Evolutionary conservation across 768 basidiomycete species (phyloP).

Genomic region (Naganishia kalamii): DNA sequence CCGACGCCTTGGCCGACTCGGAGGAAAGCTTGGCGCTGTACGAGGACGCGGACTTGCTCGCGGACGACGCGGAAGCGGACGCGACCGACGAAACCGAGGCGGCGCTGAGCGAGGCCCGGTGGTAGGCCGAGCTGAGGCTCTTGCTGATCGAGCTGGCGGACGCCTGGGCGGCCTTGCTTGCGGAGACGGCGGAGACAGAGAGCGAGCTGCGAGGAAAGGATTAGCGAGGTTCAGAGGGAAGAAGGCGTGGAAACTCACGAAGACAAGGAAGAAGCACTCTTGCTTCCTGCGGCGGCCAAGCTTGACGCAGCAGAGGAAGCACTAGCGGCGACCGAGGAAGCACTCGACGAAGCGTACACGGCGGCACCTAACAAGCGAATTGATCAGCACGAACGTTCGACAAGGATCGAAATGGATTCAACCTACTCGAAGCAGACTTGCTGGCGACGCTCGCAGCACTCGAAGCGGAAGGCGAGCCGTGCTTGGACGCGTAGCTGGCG

Average conservation of each 20-base stretch:
- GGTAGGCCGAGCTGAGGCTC: constrained; percentile 21
- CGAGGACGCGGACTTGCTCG: constrained; percentile 27
- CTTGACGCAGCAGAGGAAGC: constrained; percentile 39
- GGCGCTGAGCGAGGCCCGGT: constrained; percentile 34
- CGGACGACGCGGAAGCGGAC: constrained; percentile 28
- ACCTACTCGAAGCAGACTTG: constrained; percentile 28
- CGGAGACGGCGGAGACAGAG: constrained; percentile 36
- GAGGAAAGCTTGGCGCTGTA: constrained; percentile 39
- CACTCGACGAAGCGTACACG: constrained; percentile 25
- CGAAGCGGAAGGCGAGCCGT: constrained; percentile 32
- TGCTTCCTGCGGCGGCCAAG: not conserved
- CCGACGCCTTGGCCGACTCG: constrained; percentile 37
- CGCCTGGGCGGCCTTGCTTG: constrained; percentile 30
- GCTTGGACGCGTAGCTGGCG: constrained; percentile 39
- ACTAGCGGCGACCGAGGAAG: constrained; percentile 29
- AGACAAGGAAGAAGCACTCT: constrained; percentile 35
- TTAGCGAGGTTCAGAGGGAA: not conserved
- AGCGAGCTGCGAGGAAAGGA: constrained; percentile 20
- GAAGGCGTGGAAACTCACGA: constrained; percentile 2
- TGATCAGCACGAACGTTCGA: constrained; percentile 19
- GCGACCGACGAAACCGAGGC: constrained; percentile 31
- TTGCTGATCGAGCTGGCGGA: constrained; percentile 34
- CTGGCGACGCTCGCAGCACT: constrained; percentile 27
- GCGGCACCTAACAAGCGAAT: constrained; percentile 15
- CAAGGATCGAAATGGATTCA: not conserved